Base-by-base conservation (phyloP, 805 yeast species). In the Wickerhamiella lipophila region DNA sequence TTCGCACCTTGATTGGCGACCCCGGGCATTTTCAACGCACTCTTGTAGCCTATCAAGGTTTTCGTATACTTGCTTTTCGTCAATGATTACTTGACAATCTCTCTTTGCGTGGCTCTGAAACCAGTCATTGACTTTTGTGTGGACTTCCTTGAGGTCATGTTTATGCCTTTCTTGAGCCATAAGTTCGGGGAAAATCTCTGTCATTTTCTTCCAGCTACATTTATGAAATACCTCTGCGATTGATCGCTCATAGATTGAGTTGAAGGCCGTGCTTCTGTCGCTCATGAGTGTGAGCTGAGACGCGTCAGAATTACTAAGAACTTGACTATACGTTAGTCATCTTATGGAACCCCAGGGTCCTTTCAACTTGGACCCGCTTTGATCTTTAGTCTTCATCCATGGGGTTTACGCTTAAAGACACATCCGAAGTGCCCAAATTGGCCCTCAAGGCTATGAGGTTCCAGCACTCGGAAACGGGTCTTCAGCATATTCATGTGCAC, bases 401-500 rank as follows among this genome's bases (percentile, higher is more conserved):
- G 48, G 48, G 94, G 0, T 89, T 77, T 62, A 71, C 71, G 47
- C 73, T 92, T 36, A 68, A 73, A 47, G 69, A 81, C 49, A 80
- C 79, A 3, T 64, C 76, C 42, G 76, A 80, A 8, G 77, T 92
- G 6, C 95, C 95, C 2, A 94, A 86, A 61, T 74, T 86, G 56
- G 79, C 86, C 22, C 64, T 88, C 49, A 76, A 80, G 2, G 96
- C 96, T 2, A 81, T 85, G 2, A 80, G 76, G 39, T 64, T 88
- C 48, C 65, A 68, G 18, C 96, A 92, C 63, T 58, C 59, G 19
- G 70, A 67, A 35, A 79, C 95, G 0, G 92, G 89, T 1, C 73
- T 94, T 8, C 71, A 77, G 50, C 96, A 89, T 64, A 62, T 92
- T 25, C 98, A 92, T 61, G 75, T 92, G 47, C 94, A 82, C 56